phyloP scores from a whole-genome alignment of 768 basidiomycete species.

The Rhizopogon vulgaris region DNA sequence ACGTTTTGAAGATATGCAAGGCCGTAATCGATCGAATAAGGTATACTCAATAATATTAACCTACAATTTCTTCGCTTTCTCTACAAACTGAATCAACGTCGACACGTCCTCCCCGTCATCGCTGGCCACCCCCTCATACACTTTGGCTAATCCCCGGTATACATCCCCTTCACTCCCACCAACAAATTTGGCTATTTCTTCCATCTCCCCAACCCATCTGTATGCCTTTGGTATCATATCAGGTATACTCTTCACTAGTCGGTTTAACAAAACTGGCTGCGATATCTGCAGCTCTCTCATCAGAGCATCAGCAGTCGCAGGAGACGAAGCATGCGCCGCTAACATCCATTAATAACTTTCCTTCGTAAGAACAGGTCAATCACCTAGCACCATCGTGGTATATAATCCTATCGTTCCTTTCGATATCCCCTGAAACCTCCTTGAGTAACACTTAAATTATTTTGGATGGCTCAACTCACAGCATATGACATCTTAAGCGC shows the following conservation, averaged over 20 bases:
- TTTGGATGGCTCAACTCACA: constrained; percentile 28
- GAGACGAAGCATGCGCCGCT: constrained; percentile 54
- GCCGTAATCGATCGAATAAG: background rate
- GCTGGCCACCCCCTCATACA: constrained; percentile 34
- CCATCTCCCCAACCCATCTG: constrained; percentile 58
- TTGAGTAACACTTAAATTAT: background rate
- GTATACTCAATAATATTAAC: too few species aligned
- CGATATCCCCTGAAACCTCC: constrained; percentile 39
- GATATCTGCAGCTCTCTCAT: constrained; percentile 42
- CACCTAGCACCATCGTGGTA: constrained; percentile 53
- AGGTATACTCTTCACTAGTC: constrained; percentile 34
- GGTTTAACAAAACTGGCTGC: constrained; percentile 38
- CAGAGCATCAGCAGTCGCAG: constrained; percentile 54
- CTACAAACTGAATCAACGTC: constrained; percentile 37
- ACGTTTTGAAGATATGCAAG: too few species aligned
- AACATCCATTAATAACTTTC: constrained; percentile 1
- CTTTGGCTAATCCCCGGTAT: constrained; percentile 40
- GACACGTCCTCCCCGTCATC: constrained; percentile 32
- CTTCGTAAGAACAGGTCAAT: constrained; percentile 6
- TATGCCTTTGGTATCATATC: constrained; percentile 58
- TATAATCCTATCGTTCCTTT: constrained; percentile 50
- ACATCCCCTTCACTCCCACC: constrained; percentile 37
- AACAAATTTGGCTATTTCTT: constrained; percentile 55
- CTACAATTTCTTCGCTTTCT: constrained; percentile 33
- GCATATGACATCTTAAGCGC: constrained; percentile 63